Evolutionary conservation across 208 protist species (phyloP).

Genomic region (Trypanosoma platydactyli): DNA sequence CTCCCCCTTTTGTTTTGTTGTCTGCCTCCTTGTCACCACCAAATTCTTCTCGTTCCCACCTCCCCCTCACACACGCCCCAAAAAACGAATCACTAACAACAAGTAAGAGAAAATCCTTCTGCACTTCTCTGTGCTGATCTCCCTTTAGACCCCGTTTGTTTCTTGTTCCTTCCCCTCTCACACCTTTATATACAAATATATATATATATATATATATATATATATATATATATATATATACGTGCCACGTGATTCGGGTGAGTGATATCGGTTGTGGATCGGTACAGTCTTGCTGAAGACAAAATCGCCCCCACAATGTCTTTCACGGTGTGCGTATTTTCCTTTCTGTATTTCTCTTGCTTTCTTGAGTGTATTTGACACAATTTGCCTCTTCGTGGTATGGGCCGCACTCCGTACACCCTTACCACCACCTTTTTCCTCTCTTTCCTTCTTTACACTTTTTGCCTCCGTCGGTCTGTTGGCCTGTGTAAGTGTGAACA

Average conservation of each 20-base stretch:
- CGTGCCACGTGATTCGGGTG: too few species aligned
- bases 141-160: neutral
- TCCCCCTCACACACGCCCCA: neutral
- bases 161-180: conserved; percentile 7
- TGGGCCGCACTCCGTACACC: neutral
- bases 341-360: too few species aligned
- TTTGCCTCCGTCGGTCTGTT: neutral
- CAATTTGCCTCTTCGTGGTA: neutral
- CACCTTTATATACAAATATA: too few species aligned
- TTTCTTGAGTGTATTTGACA: neutral
- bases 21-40: neutral
- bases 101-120: conserved; percentile 3
- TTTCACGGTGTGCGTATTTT: too few species aligned
- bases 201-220: too few species aligned
- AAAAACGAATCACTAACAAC: too few species aligned
- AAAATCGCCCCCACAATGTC: too few species aligned
- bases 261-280: too few species aligned
- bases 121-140: too few species aligned
- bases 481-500: too few species aligned
- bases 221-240: too few species aligned
- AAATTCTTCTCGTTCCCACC: neutral
- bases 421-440: neutral
- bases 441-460: conserved; percentile 2
- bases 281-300: too few species aligned
- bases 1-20: conserved; percentile 6